These are phyloP conservation scores for Trichoderma brevicompactum DNA, from an alignment of 2,329 filamentous ascomycete genomes.

Conservation along the genomic window DNA sequence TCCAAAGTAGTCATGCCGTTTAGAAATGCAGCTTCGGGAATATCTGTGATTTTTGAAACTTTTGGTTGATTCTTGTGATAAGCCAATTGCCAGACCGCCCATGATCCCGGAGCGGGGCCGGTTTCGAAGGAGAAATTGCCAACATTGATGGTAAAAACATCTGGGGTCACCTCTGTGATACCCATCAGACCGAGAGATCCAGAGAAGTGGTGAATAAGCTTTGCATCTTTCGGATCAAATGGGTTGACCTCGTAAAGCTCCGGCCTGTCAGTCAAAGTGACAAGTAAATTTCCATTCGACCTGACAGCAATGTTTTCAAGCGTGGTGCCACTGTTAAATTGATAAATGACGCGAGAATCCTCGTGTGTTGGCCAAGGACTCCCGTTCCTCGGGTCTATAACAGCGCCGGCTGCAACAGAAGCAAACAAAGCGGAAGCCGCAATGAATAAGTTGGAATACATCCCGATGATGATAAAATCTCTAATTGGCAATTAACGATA, in stretches of 20 bases:
- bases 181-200: not conserved
- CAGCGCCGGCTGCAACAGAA: not conserved
- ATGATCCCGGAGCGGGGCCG: not conserved
- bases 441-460: not conserved
- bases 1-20: constrained; percentile 2
- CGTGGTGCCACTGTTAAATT: not conserved
- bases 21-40: not conserved
- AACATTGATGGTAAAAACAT: constrained; percentile 4
- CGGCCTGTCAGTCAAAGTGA: not conserved
- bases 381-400: not conserved
- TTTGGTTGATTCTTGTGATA: not conserved
- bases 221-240: not conserved
- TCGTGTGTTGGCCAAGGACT: not conserved
- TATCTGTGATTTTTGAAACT: not conserved
- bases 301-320: constrained; percentile 1
- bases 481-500: not conserved
- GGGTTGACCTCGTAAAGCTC: constrained; percentile 11
- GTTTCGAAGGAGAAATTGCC: not conserved
- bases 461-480: not conserved
- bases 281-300: not conserved
- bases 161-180: constrained; percentile 5
- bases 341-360: not conserved
- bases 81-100: not conserved
- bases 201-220: not conserved
- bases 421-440: not conserved